Evolutionary conservation across 805 yeast species (phyloP), one percentile per base, ranked within the genome.

Genomic region (Phaffomyces antillensis): DNA sequence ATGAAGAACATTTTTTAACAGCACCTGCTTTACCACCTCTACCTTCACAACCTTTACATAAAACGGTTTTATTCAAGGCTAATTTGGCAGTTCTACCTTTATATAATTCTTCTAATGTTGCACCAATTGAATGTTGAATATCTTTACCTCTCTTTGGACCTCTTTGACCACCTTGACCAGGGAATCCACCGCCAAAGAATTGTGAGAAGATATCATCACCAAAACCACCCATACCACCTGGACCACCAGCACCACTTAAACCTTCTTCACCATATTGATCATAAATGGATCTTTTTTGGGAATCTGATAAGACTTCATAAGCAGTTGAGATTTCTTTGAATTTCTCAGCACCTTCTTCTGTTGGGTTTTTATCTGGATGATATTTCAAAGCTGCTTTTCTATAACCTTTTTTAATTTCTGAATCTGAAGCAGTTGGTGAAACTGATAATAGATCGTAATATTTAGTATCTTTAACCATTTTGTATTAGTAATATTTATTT

Each of bases 241-340:
- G 78, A 44, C 87, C 91, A 49, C 79, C 87, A 52, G 40, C 40
- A 38, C 90, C 93, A 46, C 72, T 72, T 56, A 93, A 73, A 45
- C 99, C 99, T 59, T 89, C 97, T 64, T 83, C 84, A 66, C 99
- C 99, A 61, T 78, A 88, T 52, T 77, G 80, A 68, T 93, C 98
- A 63, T 91, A 91, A 4, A 83, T 56, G 33, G 83, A 86, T 72
- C 98, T 86, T 73, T 90, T 93, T 62, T 90, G 85, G 16, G 83
- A 71, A 61, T 90, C 97, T 12, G 87, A 76, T 52, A 91, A 73
- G n/a, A 88, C 72, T 67, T 91, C 98, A 63, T 91, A 79, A 7
- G 97, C 96, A 49, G 79, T 78, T 5, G 91, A 81, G 59, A 88
- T 76, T 63, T 88, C 96, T 67, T 91, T 91, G 68, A 91, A 91